Evolutionary conservation across 441 rosid species (phyloP), one percentile per base, ranked within the genome.

Genomic region (Croton laevigatus): DNA sequence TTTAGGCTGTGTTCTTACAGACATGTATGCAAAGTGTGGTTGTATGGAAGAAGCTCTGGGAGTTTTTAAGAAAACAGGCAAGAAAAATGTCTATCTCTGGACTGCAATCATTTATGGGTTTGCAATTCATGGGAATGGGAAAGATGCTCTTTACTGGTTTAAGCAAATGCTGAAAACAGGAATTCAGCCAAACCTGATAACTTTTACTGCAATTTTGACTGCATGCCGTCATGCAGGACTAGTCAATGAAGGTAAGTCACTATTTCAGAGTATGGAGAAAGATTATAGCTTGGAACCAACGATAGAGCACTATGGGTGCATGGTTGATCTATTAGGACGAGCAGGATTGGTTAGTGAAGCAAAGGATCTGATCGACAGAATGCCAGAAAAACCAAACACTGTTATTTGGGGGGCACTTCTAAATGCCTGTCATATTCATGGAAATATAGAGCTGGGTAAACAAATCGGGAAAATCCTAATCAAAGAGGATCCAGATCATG

Each of bases 141-240:
- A 77, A 68, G 89, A 91, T 80, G 92, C 97, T 2, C 79, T 89
- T 57, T 62, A 70, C 74, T 75, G 81, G 75, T 91, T 89, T 81
- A 73, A 62, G 51, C 66, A 78, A n/a, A 81, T 88, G 87, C 87
- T 83, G 40, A 59, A 52, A 23, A 74, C 76, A 58, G 88, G 85
- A 44, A 36, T 84, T 69, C 60, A 72, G 62, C 97, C 92, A 1
- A 81, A 81, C 53, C 86, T 78, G 71, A 78, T 85, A 42, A 91
- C 94, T 1, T 89, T 87, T 3, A 86, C 88, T 1, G 97, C 91
- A 32, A 78, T 89, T 23, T 75, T 91, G 75, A 86, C 84, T 55
- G 94, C 92, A 32, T 91, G 97, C 84, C 89, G 97, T 71, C 88
- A 91, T 66, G 86, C 90, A 14, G 96, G 96, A 64, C 80, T 88